Evolutionary conservation across 495 filamentous ascomycete genomes (phyloP), one percentile per base, ranked within the genome.

Genomic region (Penicillium crystallinum): DNA sequence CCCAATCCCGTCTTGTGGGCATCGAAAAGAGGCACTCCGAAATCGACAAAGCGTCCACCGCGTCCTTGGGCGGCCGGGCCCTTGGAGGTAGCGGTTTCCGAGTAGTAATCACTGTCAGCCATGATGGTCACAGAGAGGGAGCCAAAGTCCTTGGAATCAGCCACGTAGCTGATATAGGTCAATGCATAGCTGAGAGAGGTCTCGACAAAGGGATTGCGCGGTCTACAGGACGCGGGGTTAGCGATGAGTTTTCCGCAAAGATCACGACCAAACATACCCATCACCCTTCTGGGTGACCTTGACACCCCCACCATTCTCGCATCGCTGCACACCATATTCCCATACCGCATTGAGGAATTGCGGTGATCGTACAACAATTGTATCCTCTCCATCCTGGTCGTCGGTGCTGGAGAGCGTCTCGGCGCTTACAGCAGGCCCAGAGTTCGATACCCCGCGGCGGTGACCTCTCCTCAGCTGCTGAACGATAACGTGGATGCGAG

Each of bases 1-100:
- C 93, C 93, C 31, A 98, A 83, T 7, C 93, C 93, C 2, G 95
- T 97, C 75, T 98, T 98, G 77, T 97, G 88, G 12, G 95, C 91
- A 59, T 81, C 76, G 36, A 72, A 64, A 9, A 98, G 80, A 17
- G 86, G 81, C 29, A 90, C 85, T 34, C 80, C 77, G 73, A 95
- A 96, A 57, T 86, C 77, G 46, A 80, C 78, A 74, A 98, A 98
- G 49, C 80, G 82, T 21, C 61, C 57, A 14, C 64, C 49, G 9
- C 57, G 45, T 6, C 50, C 56, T 6, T 69, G 58, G 7, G 58
- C 38, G 1, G 54, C 60, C 2, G 59, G 49, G n/a, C 54, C 61
- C 44, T 53, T 70, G 41, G 72, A 63, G 46, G 71, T 59, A 33
- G 73, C 59, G 22, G 84, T 74, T 34, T 89, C 86, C 2, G 93